Evolutionary conservation across 2,329 filamentous ascomycete genomes (phyloP).

Genomic region (Cladosporium sp.): DNA sequence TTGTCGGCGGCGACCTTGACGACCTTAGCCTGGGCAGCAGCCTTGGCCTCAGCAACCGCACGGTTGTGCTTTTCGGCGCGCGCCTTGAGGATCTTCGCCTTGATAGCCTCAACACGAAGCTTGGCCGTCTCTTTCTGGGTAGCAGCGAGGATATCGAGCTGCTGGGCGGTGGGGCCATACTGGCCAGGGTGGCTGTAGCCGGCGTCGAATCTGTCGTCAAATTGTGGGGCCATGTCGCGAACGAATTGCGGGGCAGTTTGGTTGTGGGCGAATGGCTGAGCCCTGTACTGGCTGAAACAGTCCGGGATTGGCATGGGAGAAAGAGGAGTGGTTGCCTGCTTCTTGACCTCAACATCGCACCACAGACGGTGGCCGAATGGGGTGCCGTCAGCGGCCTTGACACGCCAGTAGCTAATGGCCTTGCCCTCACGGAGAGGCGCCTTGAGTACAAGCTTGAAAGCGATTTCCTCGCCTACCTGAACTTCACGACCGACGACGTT

Average conservation of each 20-base stretch:
- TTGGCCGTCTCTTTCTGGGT: constrained; percentile 26
- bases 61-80: constrained; percentile 26
- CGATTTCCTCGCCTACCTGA: constrained; percentile 65
- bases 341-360: constrained; percentile 76
- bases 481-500: constrained; percentile 67
- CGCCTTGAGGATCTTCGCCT: constrained; percentile 29
- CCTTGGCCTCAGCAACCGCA: constrained; percentile 12
- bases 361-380: constrained; percentile 92
- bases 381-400: constrained; percentile 72
- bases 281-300: background rate
- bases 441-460: constrained; percentile 81
- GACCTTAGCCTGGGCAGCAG: too few species aligned
- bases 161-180: background rate
- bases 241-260: background rate
- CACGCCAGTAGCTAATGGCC: constrained; percentile 91
- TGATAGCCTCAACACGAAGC: constrained; percentile 28
- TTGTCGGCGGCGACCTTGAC: constrained; percentile 25
- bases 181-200: constrained; percentile 8
- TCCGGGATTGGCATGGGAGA: background rate
- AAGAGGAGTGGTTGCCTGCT: constrained; percentile 11
- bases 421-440: constrained; percentile 72
- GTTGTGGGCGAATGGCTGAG: background rate
- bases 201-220: background rate
- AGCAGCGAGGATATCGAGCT: background rate
- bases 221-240: background rate